A percentile compares a stretch with the other conserved stretches of the same genome.
These are phyloP conservation scores for Lipomyces yamadae DNA, from an alignment of 805 yeast species.

Conservation along the genomic window DNA sequence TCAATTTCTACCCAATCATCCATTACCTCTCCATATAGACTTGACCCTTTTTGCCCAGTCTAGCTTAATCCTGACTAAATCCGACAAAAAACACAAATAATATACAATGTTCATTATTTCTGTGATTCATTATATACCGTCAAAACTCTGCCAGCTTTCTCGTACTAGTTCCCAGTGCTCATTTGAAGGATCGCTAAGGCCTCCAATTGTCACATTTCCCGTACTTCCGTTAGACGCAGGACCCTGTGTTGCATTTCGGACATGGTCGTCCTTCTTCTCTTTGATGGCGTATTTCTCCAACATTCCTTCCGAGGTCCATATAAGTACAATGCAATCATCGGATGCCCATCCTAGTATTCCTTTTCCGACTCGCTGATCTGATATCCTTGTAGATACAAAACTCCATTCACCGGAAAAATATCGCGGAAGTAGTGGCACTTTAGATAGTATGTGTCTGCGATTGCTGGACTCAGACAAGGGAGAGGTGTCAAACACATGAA, in stretches of 20 bases:
- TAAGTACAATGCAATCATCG: conserved; percentile 70
- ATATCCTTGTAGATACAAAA: conserved; percentile 70
- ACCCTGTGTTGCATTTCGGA: conserved; percentile 20
- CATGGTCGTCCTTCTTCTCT: conserved; percentile 50
- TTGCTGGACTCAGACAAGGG: conserved; percentile 42
- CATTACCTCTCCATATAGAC: not conserved
- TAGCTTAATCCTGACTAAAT: conserved; percentile 4
- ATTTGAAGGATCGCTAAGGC: conserved; percentile 40
- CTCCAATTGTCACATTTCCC: conserved; percentile 26
- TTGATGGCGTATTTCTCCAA: conserved; percentile 87
- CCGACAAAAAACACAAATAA: not conserved
- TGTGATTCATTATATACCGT: conserved; percentile 40
- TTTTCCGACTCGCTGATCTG: conserved; percentile 43
- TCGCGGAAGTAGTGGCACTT: conserved; percentile 67
- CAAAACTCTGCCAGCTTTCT: conserved; percentile 73
- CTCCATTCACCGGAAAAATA: conserved; percentile 90
- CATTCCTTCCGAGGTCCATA: conserved; percentile 73
- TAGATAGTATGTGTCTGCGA: conserved; percentile 67
- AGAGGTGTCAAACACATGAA: conserved; percentile 77
- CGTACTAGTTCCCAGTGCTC: conserved; percentile 62
- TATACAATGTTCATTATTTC: conserved; percentile 1
- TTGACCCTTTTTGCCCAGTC: not conserved
- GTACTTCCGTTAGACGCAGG: conserved; percentile 13
- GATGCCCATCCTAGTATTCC: conserved; percentile 77
- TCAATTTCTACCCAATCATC: not conserved